These are phyloP conservation scores for Erodium trifolium DNA, from an alignment of 441 rosid species.

Conservation along the genomic window DNA sequence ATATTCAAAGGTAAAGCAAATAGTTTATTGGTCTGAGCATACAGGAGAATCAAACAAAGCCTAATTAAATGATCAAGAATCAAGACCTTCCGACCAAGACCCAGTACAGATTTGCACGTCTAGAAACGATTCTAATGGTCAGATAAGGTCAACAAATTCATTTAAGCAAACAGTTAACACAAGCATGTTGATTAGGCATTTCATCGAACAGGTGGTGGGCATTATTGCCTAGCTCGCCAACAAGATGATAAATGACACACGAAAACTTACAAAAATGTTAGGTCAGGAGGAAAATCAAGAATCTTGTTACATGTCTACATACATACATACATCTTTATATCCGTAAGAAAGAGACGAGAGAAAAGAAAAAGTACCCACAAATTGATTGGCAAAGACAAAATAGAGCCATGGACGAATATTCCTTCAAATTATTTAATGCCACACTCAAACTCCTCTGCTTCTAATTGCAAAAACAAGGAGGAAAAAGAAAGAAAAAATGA, in stretches of 20 bases:
- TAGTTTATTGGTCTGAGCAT: constrained; percentile 1
- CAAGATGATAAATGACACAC: neutral
- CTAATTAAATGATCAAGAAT: neutral
- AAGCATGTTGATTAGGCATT: neutral
- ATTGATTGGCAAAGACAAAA: constrained; percentile 35
- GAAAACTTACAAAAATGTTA: neutral
- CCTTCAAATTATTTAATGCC: constrained; percentile 35
- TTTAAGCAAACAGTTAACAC: neutral
- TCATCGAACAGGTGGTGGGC: neutral
- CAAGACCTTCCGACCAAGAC: neutral
- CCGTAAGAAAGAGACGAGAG: constrained; percentile 2
- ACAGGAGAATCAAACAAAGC: neutral
- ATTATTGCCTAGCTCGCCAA: neutral
- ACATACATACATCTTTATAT: constrained; percentile 5
- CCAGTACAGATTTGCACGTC: no score
- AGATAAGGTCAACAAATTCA: neutral
- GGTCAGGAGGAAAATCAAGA: neutral
- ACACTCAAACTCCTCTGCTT: constrained; percentile 15
- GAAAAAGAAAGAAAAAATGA: neutral
- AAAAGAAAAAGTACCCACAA: constrained; percentile 20
- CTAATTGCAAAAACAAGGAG: neutral
- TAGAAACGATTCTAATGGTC: no score
- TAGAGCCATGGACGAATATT: constrained; percentile 34
- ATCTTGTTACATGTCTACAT: neutral
- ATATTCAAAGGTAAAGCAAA: neutral